Conservation (phyloP, 805 yeast genomes). For the Scheffersomyces spartinae region DNA sequence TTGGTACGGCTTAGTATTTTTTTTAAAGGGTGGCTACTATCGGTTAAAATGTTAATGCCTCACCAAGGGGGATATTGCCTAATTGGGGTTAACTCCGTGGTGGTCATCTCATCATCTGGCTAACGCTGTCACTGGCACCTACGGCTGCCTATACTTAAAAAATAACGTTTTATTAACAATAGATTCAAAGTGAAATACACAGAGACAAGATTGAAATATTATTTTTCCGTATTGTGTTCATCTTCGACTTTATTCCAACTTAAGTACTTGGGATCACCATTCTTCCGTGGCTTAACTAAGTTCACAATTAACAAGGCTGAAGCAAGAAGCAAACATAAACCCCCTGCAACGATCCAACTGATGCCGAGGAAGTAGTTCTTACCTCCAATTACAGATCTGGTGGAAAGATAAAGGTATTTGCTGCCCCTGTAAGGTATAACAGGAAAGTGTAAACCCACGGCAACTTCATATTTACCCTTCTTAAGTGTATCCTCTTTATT, state of each 20-base stretch:
- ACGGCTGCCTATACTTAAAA: too few species aligned
- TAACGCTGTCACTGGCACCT: too few species aligned
- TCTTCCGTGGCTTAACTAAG: constrained; percentile 53
- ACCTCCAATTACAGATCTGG: constrained; percentile 67
- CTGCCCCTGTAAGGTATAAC: constrained; percentile 57
- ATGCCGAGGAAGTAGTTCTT: constrained; percentile 63
- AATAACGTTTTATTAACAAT: too few species aligned
- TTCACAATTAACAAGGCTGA: constrained; percentile 41
- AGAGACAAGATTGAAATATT: too few species aligned
- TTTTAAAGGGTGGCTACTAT: too few species aligned
- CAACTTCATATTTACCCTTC: constrained; percentile 52
- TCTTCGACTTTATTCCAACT: constrained; percentile 72
- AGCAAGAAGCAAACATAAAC: constrained; percentile 50
- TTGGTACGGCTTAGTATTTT: too few species aligned
- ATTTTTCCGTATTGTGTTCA: too few species aligned
- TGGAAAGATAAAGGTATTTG: constrained; percentile 55
- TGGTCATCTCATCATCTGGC: too few species aligned
- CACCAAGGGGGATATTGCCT: too few species aligned
- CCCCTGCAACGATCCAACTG: constrained; percentile 68
- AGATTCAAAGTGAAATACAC: too few species aligned
- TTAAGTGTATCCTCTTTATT: constrained; percentile 44
- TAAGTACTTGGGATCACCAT: constrained; percentile 59
- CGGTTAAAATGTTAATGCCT: too few species aligned
- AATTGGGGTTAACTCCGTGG: too few species aligned
- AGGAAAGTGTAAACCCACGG: constrained; percentile 71